Percentiles rank a stretch among this genome's conserved stretches.
phyloP scores from a whole-genome alignment of 106 monocot species.

The Agapanthus africanus region DNA sequence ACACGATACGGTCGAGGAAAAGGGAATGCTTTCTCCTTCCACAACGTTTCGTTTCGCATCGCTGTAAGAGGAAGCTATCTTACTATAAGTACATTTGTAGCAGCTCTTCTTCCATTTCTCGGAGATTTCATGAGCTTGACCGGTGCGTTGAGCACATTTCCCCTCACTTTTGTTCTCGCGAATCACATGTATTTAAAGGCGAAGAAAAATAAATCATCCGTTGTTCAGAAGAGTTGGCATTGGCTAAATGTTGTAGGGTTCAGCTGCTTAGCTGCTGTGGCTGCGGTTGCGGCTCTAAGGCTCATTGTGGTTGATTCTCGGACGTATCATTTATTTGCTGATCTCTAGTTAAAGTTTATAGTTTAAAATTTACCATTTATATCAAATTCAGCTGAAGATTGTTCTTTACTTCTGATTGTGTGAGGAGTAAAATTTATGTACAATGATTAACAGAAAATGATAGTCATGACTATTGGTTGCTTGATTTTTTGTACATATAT shows the following conservation, averaged over 20 bases:
- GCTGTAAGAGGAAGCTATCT: slow-evolving; percentile 77
- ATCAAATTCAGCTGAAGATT: no score
- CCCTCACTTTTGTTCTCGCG: slow-evolving; percentile 88
- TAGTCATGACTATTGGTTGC: no score
- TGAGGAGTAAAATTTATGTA: no score
- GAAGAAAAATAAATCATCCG: slow-evolving; percentile 48
- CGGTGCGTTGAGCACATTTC: slow-evolving; percentile 84
- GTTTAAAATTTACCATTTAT: no score
- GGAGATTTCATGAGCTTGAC: slow-evolving; percentile 98
- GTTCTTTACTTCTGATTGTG: no score
- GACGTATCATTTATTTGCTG: slow-evolving; percentile 50
- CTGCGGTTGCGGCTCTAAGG: slow-evolving; percentile 56
- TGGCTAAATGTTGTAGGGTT: slow-evolving; percentile 79
- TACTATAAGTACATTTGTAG: slow-evolving; percentile 65
- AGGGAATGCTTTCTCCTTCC: slow-evolving; percentile 48
- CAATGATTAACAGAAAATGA: no score
- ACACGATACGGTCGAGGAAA: slow-evolving; percentile 51
- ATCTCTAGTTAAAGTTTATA: no score
- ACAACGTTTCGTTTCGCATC: slow-evolving; percentile 64
- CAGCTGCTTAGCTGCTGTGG: slow-evolving; percentile 41
- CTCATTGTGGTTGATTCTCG: slow-evolving; percentile 64
- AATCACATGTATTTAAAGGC: slow-evolving; percentile 87
- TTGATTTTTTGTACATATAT: no score
- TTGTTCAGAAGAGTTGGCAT: slow-evolving; percentile 55
- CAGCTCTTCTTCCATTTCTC: slow-evolving; percentile 80